Evolutionary conservation across 2,329 filamentous ascomycete genomes (phyloP).

Genomic region (Corynespora cassiicola): DNA sequence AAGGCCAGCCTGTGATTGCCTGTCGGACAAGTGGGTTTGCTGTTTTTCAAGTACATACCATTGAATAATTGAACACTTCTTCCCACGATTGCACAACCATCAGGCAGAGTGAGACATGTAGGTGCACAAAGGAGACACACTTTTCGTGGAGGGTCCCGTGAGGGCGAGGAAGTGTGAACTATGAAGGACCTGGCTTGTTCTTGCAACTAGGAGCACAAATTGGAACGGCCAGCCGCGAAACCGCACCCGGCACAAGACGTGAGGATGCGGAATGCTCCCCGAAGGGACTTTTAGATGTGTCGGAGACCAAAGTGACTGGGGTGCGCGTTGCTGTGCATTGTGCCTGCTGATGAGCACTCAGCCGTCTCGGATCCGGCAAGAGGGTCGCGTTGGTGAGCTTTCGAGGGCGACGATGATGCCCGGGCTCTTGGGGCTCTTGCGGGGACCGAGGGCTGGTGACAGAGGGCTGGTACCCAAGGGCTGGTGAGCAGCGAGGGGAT

Average conservation of each 20-base stretch:
- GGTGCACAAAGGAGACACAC: slow-evolving; percentile 62
- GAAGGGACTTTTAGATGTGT: slow-evolving; percentile 53
- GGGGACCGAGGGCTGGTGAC: background rate
- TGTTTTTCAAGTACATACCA: too few species aligned
- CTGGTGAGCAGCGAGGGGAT: too few species aligned
- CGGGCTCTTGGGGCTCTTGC: too few species aligned
- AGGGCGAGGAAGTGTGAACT: slow-evolving; percentile 61
- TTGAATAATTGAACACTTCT: too few species aligned
- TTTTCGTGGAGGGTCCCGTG: slow-evolving; percentile 49
- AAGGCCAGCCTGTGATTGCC: slow-evolving; percentile 1
- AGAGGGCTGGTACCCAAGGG: too few species aligned
- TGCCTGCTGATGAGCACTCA: too few species aligned
- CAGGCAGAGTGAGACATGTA: slow-evolving; percentile 50
- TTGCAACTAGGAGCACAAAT: slow-evolving; percentile 54
- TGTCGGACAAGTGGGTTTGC: background rate
- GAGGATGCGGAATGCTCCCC: slow-evolving; percentile 51
- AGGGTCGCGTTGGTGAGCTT: too few species aligned
- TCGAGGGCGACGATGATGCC: too few species aligned
- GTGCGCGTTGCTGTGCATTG: slow-evolving; percentile 46
- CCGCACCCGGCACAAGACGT: slow-evolving; percentile 55
- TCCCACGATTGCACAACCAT: too few species aligned
- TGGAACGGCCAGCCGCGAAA: slow-evolving; percentile 50
- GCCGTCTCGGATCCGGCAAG: background rate
- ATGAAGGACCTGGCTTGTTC: slow-evolving; percentile 59
- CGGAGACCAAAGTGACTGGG: slow-evolving; percentile 55